Conservation (phyloP, 768 basidiomycete species). For the Suillus lakei region DNA sequence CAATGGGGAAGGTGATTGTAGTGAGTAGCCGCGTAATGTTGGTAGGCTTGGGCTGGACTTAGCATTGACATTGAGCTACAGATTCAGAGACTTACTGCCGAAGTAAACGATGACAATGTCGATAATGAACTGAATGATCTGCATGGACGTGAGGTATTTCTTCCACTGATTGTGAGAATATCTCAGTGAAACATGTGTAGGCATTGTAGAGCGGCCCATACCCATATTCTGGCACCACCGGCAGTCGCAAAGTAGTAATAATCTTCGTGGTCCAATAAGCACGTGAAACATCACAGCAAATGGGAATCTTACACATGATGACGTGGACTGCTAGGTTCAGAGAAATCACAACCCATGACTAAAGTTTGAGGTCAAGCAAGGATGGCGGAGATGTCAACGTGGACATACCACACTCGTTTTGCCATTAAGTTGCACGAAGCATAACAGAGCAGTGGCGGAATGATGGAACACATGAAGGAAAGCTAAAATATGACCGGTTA, state of each 20-base stretch:
- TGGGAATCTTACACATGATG: slow-evolving; percentile 84
- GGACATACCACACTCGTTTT: slow-evolving; percentile 86
- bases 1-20: slow-evolving; percentile 68
- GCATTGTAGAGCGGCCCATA: slow-evolving; percentile 39
- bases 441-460: slow-evolving; percentile 94
- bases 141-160: slow-evolving; percentile 95
- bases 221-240: slow-evolving; percentile 96
- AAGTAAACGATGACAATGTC: slow-evolving; percentile 93
- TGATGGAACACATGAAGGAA: slow-evolving; percentile 99
- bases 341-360: slow-evolving; percentile 96
- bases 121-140: slow-evolving; percentile 95
- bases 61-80: slow-evolving; percentile 12
- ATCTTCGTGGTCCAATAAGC: slow-evolving; percentile 51
- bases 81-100: slow-evolving; percentile 69
- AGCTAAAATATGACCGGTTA: slow-evolving; percentile 50
- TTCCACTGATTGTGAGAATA: slow-evolving; percentile 75
- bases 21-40: slow-evolving; percentile 74
- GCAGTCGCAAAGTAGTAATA: slow-evolving; percentile 99
- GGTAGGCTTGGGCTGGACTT: slow-evolving; percentile 58
- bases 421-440: slow-evolving; percentile 94
- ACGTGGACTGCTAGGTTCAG: slow-evolving; percentile 95
- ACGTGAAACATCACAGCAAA: slow-evolving; percentile 3
- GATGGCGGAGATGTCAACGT: neutral
- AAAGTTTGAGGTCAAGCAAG: slow-evolving; percentile 12
- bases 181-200: slow-evolving; percentile 5